Evolutionary conservation across 148 eudicot species (phyloP).

Genomic region (Persicaria maculosa): DNA sequence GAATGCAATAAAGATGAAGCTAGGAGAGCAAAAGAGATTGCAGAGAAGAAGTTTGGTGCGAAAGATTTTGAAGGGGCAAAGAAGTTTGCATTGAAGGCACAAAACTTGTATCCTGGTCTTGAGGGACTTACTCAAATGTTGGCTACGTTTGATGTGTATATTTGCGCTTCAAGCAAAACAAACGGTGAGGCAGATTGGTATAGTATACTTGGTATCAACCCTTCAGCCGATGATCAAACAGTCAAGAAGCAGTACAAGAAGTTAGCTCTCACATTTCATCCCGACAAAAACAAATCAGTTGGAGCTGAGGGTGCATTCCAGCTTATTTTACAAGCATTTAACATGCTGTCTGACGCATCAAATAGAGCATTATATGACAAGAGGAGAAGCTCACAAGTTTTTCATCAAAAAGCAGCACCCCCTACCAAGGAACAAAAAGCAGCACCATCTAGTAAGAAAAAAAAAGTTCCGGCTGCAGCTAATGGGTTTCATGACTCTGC

Average conservation of each 20-base stretch:
- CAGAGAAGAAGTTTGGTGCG: slow-evolving; percentile 59
- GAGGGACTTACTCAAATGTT: slow-evolving; percentile 76
- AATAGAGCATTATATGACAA: slow-evolving; percentile 62
- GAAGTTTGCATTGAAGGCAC: slow-evolving; percentile 70
- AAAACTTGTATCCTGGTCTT: slow-evolving; percentile 55
- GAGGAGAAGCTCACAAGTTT: slow-evolving; percentile 24
- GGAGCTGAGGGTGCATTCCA: slow-evolving; percentile 94
- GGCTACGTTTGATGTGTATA: slow-evolving; percentile 57
- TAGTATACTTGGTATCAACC: slow-evolving; percentile 60
- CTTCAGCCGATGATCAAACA: slow-evolving; percentile 53
- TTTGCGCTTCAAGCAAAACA: slow-evolving; percentile 42
- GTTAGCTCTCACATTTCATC: slow-evolving; percentile 82
- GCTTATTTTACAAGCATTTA: slow-evolving; percentile 75
- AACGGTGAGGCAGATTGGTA: slow-evolving; percentile 66
- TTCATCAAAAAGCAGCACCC: slow-evolving; percentile 20
- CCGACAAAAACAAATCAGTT: slow-evolving; percentile 75
- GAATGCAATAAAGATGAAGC: slow-evolving; percentile 96
- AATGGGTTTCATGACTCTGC: slow-evolving; percentile 57
- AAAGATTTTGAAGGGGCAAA: slow-evolving; percentile 64
- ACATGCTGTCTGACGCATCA: slow-evolving; percentile 50
- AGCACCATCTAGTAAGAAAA: slow-evolving; percentile 8
- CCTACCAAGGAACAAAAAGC: slow-evolving; percentile 13
- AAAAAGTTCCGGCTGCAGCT: slow-evolving; percentile 26
- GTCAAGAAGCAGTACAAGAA: slow-evolving; percentile 68
- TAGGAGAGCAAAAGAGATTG: slow-evolving; percentile 66